Evolutionary conservation across 768 basidiomycete species (phyloP).

Genomic region (Filobasidium floriforme): DNA sequence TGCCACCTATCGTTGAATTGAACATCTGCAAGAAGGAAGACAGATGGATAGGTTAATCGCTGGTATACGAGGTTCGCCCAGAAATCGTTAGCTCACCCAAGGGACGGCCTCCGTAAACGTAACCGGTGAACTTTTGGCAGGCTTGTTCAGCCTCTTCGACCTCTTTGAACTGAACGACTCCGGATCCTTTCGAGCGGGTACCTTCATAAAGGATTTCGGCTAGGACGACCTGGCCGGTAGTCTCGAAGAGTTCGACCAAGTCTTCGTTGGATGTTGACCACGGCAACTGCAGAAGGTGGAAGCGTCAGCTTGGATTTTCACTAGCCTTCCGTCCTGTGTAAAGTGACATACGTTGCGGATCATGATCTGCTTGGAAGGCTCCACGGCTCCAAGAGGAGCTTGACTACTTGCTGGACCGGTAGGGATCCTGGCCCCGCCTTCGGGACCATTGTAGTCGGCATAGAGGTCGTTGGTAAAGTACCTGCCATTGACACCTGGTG

Average conservation of each 20-base stretch:
- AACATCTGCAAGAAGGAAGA: conserved; percentile 57
- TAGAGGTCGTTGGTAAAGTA: conserved; percentile 77
- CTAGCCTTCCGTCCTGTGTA: neutral
- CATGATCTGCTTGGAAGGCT: conserved; percentile 95
- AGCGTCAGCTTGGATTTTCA: neutral
- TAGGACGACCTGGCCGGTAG: conserved; percentile 85
- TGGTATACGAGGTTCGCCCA: neutral
- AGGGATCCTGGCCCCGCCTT: conserved; percentile 44
- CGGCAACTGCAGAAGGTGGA: conserved; percentile 57
- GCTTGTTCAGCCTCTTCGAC: conserved; percentile 86
- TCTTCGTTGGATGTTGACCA: conserved; percentile 99
- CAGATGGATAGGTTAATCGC: neutral
- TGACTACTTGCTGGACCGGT: conserved; percentile 35
- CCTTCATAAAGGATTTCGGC: conserved; percentile 94
- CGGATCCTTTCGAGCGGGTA: conserved; percentile 83
- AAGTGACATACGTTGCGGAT: conserved; percentile 82
- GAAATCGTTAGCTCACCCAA: conserved; percentile 53
- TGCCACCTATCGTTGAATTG: conserved; percentile 95
- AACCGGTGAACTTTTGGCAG: conserved; percentile 93
- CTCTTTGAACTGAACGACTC: conserved; percentile 89
- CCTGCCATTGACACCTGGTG: conserved; percentile 30
- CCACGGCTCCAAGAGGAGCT: conserved; percentile 47
- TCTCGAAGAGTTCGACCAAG: conserved; percentile 94
- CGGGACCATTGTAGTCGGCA: conserved; percentile 85
- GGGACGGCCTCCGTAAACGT: conserved; percentile 88